Evolutionary conservation across 345 rosid genomes (phyloP).

Genomic region (Melaleuca quinquenervia): DNA sequence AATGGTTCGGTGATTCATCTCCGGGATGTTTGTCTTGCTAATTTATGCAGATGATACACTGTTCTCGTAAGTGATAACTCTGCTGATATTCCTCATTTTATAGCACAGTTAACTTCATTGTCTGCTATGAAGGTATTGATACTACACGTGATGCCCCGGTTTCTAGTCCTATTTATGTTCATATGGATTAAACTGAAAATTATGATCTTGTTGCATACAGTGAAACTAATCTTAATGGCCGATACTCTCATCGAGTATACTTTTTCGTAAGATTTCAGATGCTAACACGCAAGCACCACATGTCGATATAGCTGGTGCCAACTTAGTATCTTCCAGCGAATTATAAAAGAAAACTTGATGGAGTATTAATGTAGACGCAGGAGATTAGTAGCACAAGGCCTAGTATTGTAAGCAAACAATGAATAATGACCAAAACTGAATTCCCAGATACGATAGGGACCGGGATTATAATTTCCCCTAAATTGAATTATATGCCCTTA

Average conservation of each 20-base stretch:
- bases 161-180: neutral
- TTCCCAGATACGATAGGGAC: neutral
- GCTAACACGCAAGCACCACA: neutral
- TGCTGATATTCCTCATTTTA: neutral
- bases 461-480: neutral
- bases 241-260: neutral
- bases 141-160: neutral
- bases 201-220: neutral
- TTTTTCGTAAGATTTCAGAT: neutral
- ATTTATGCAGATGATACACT: neutral
- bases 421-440: neutral
- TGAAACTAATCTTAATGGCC: neutral
- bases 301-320: neutral
- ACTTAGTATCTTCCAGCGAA: neutral
- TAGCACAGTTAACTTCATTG: neutral
- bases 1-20: neutral
- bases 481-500: neutral
- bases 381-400: neutral
- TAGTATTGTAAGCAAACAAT: neutral
- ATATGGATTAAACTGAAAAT: neutral
- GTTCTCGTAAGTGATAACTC: neutral
- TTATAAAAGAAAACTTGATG: neutral
- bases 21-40: neutral
- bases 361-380: neutral
- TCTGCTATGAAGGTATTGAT: neutral